A percentile compares a stretch with the other conserved stretches of the same genome.
Conservation (phyloP, 805 yeast species). For the Wickerhamiella kurtzmanii region DNA sequence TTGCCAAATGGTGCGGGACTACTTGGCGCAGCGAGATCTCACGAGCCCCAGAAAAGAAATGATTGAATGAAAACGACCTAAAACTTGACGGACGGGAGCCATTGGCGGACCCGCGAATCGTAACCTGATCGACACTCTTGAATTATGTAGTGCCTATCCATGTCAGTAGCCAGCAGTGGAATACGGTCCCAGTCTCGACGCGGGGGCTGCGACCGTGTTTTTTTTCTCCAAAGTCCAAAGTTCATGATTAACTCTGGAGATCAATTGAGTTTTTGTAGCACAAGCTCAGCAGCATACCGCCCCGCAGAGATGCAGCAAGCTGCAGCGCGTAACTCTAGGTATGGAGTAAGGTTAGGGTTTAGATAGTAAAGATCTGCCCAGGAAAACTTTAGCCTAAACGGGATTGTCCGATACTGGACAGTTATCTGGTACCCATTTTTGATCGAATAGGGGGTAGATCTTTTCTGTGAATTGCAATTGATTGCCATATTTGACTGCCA, state of each 20-base stretch:
- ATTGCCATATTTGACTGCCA: too few species aligned
- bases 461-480: too few species aligned
- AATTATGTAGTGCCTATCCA: neutral
- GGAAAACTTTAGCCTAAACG: too few species aligned
- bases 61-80: too few species aligned
- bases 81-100: neutral
- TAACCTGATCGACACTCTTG: neutral
- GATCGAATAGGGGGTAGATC: too few species aligned
- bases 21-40: constrained; percentile 36
- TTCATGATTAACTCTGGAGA: too few species aligned
- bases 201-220: neutral
- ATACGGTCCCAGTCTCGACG: neutral
- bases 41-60: neutral
- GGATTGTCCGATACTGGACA: too few species aligned
- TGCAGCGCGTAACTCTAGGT: neutral
- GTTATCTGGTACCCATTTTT: too few species aligned
- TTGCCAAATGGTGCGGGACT: constrained; percentile 64
- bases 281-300: too few species aligned
- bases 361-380: neutral
- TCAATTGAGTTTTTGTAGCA: too few species aligned
- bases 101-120: neutral
- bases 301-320: neutral
- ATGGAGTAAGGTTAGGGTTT: neutral
- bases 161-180: neutral
- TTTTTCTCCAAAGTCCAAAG: too few species aligned